Base-by-base conservation (phyloP, 768 basidiomycete species). In the Chalciporus pseudorubinellus region DNA sequence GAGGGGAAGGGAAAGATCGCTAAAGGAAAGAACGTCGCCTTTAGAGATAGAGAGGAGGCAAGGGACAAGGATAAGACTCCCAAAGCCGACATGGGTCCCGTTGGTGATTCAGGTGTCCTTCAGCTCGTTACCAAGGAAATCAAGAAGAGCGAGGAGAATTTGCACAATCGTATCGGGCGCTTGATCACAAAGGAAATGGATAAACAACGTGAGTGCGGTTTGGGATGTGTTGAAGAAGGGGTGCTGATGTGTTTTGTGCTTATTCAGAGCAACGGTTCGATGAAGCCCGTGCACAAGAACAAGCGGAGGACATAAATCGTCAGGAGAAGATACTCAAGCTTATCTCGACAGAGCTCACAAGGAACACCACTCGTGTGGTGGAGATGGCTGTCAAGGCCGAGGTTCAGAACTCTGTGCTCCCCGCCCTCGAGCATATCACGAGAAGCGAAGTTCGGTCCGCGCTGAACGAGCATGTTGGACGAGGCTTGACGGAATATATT, bases 251-350 rank as follows among this genome's bases (percentile, higher is more conserved):
- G 13, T n/a, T 28, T 19, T 21, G 40, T 6, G 7, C 9, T 6
- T 29, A 45, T 8, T 21, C 64, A 93, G 92, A 92, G 62, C 82
- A 85, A 79, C 87, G 89, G 39, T 74, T 92, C 58, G 92, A 93
- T 61, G 91, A 92, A 39, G 83, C 83, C 44, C 85, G 89, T 54
- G 78, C 77, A 21, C 81, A 83, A 51, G 89, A 92, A 57, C 88
- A 90, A 63, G 77, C 82, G 10, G 87, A 87, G 55, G 90, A 92
- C 63, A 89, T 90, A 55, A 76, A 83, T 34, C 82, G 91, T 13
- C 90, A 94, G 69, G 92, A 94, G 71, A 91, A 88, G 68, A 89
- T 93, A 54, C 73, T 93, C 61, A 92, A 92, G 71, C 73, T 93
- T 48, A 92, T 93, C 58, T 92, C 90, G 20, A 88, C 81, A 2